Evolutionary conservation across 1,139 yeast genomes (phyloP), one percentile per base, ranked within the genome.

Genomic region (Kluyveromyces sp.): DNA sequence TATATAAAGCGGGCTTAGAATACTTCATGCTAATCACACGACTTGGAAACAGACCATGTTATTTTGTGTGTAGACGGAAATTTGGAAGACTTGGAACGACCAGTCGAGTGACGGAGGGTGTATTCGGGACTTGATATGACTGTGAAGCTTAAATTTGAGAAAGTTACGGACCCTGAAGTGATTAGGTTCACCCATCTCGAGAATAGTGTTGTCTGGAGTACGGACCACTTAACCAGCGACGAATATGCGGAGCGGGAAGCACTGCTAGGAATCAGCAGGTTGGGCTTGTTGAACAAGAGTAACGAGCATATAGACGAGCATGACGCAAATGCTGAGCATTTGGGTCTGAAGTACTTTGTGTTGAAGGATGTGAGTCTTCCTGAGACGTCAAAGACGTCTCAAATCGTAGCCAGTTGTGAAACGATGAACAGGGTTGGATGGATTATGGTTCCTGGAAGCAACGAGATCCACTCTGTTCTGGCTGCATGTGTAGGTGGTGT

Each of bases 401-500:
- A 65, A 47, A 66, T 69, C 31, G 73, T 73, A 3, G 64, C 72
- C 1, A 63, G 75, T 17, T 70, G 76, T 49, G 80, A 74, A 52
- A 65, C 75, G 3, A 56, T 73, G 45, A 61, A 65, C 45, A 66
- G 80, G 41, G 66, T 67, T 3, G 74, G 73, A 0, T 64, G 67
- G 52, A 56, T 57, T 28, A 52, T 60, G n/a, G 35, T 43, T 9
- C 56, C 60, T 1, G 47, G 44, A 3, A 40, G 50, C 6, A 63
- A 63, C 1, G 52, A 49, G 12, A 44, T 59, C 20, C 51, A 53
- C 17, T 63, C 63, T 3, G 65, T 75, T 7, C 57, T 70, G n/a
- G 64, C 73, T 47, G 76, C 76, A 3, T 74, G 83, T 47, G 67
- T 81, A 45, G 86, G 87, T 17, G 79, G 80, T 12, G 88, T 83